Evolutionary conservation across 495 filamentous ascomycete species (phyloP).

Genomic region (Aspergillus haitiensis): DNA sequence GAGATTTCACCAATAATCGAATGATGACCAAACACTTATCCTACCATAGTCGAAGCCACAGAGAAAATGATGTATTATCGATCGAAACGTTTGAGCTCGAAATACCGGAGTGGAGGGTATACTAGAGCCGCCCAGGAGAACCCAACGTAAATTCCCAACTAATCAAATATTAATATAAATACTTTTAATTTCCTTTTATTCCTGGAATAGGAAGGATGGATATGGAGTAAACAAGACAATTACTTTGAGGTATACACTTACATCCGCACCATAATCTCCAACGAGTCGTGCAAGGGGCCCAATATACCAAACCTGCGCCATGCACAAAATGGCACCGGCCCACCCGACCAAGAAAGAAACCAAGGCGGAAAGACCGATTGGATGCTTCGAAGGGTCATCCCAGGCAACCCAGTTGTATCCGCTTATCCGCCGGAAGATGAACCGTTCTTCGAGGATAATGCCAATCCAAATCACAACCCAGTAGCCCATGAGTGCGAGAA

Average conservation of each 20-base stretch:
- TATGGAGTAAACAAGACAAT: neutral
- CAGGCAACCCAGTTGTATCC: conserved; percentile 63
- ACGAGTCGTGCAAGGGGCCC: conserved; percentile 59
- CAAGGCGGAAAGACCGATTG: conserved; percentile 62
- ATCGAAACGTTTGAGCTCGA: conserved; percentile 49
- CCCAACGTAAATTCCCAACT: conserved; percentile 55
- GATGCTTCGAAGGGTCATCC: conserved; percentile 59
- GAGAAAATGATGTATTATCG: conserved; percentile 27
- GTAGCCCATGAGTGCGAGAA: conserved; percentile 72
- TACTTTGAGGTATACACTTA: conserved; percentile 24
- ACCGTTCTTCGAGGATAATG: conserved; percentile 63
- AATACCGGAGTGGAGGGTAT: conserved; percentile 51
- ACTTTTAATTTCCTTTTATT: neutral
- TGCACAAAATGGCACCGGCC: conserved; percentile 67
- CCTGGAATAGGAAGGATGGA: neutral
- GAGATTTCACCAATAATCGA: no score
- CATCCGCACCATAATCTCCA: conserved; percentile 62
- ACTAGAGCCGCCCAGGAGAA: conserved; percentile 49
- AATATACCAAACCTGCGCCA: conserved; percentile 71
- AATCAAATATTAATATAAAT: conserved; percentile 11
- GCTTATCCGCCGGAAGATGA: conserved; percentile 56
- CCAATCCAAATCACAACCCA: conserved; percentile 68
- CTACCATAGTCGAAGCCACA: no score
- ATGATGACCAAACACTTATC: no score
- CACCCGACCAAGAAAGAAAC: conserved; percentile 66